Base-by-base conservation (phyloP, 2,329 filamentous ascomycete species). In the Septoria linicola region DNA sequence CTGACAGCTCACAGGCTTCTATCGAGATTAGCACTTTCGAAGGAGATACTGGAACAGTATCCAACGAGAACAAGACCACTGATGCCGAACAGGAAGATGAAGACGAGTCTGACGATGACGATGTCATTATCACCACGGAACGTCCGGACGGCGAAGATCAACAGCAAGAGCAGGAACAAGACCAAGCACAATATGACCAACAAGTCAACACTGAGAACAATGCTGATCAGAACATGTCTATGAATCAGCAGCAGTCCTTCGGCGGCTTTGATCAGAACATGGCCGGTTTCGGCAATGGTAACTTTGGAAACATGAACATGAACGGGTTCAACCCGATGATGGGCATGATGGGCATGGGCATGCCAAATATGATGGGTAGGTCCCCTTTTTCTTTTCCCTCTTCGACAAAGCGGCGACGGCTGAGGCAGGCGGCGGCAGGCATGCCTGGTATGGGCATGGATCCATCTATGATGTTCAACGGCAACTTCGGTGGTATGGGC, bases 361-460 rank as follows among this genome's bases (percentile, higher is more conserved):
- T 67, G 64, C 59, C 62, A 44, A 66, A 64, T 51, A 89, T 92
- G 83, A 96, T 96, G 88, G 88, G 91, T 96, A 81, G 68, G 88
- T 78, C 37, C 23, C 25, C 32, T 30, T 23, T 34, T 40, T 42
- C 39, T 49, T 51, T 32, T 31, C 41, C 36, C 39, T 14, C 43
- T 39, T 19, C 44, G 14, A 13, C 23, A 23, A 35, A 43, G 32
- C 67, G 66, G 62, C 71, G 55, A 41, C 58, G 44, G 31, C 53
- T 58, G 51, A 63, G 51, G 49, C 40, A 48, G 39, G 37, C 25
- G 20, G 30, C 40, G 41, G 32, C 60, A 88, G 87, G 83, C 67
- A 91, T 93, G 86, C 76, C 85, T 61, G 82, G 82, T 66, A 89
- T 92, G 86, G 80, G 80, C 71, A 93, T 95, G 88, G 87, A 91